Conservation (phyloP, 352 stramenopile species). For the Thraustochytrium striatum region DNA sequence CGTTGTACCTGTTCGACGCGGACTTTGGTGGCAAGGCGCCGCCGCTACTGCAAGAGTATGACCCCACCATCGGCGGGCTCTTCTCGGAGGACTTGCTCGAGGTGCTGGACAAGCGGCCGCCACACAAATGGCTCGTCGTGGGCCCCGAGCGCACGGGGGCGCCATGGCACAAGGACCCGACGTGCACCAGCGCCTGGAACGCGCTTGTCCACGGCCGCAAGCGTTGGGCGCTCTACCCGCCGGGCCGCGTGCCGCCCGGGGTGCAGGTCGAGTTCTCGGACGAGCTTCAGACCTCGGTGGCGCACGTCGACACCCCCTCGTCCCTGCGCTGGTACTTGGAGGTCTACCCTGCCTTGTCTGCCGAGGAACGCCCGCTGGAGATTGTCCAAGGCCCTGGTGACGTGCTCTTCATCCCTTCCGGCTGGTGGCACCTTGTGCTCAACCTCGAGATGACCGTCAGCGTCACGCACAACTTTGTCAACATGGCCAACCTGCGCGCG, state of each 20-base stretch:
- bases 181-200: slow-evolving; percentile 94
- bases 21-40: slow-evolving; percentile 78
- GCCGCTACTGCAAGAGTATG: slow-evolving; percentile 59
- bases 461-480: slow-evolving; percentile 90
- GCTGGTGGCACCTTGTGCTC: slow-evolving; percentile 88
- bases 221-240: slow-evolving; percentile 95
- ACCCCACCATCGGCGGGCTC: slow-evolving; percentile 5
- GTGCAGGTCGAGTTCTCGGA: slow-evolving; percentile 81
- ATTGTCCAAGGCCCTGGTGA: slow-evolving; percentile 75
- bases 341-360: slow-evolving; percentile 19
- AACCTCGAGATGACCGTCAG: slow-evolving; percentile 78
- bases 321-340: slow-evolving; percentile 90
- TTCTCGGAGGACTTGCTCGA: slow-evolving; percentile 65
- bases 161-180: slow-evolving; percentile 93
- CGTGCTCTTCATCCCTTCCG: slow-evolving; percentile 85
- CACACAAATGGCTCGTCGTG: slow-evolving; percentile 93
- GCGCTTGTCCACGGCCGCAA: slow-evolving; percentile 86
- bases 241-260: slow-evolving; percentile 69
- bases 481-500: slow-evolving; percentile 64
- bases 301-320: slow-evolving; percentile 85
- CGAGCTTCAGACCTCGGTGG: slow-evolving; percentile 81
- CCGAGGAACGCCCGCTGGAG: slow-evolving; percentile 56
- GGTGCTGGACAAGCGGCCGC: slow-evolving; percentile 71
- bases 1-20: slow-evolving; percentile 94
- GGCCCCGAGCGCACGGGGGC: slow-evolving; percentile 84